A percentile compares a stretch with the other conserved stretches of the same genome.
phyloP scores from a whole-genome alignment of 2,329 filamentous ascomycete genomes.

The Pestalotiopsis sp. region DNA sequence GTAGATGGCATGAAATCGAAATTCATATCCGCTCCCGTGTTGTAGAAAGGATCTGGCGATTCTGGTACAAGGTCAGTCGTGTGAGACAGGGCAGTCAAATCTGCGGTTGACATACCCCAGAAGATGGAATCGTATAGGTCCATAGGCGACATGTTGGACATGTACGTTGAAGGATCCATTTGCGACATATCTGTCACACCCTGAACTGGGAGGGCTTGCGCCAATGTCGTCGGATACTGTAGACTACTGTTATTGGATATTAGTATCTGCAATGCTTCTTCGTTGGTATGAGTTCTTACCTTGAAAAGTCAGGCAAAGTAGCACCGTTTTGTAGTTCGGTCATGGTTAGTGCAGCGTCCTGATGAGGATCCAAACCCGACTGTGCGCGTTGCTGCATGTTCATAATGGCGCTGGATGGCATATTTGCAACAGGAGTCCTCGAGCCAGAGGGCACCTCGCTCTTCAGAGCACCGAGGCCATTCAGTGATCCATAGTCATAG shows the following conservation, averaged over 20 bases:
- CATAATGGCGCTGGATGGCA: constrained; percentile 28
- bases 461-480: constrained; percentile 46
- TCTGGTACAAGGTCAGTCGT: constrained; percentile 37
- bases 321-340: constrained; percentile 63
- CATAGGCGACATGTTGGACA: constrained; percentile 68
- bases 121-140: constrained; percentile 69
- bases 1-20: constrained; percentile 55
- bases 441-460: constrained; percentile 48
- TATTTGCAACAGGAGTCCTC: constrained; percentile 44
- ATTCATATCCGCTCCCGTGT: constrained; percentile 54
- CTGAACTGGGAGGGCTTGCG: constrained; percentile 26
- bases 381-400: constrained; percentile 25
- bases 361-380: constrained; percentile 49
- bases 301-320: constrained; percentile 44
- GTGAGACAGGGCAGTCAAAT: constrained; percentile 14
- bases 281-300: constrained; percentile 26
- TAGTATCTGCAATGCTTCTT: background rate
- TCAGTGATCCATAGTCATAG: constrained; percentile 63
- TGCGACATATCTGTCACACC: constrained; percentile 45
- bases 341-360: constrained; percentile 65
- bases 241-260: constrained; percentile 17
- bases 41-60: constrained; percentile 59
- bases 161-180: constrained; percentile 57
- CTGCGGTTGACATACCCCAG: constrained; percentile 51
- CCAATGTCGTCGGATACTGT: constrained; percentile 33